Evolutionary conservation across 768 basidiomycete species (phyloP), one percentile per base, ranked within the genome.

Genomic region (Chalciporus chontae): DNA sequence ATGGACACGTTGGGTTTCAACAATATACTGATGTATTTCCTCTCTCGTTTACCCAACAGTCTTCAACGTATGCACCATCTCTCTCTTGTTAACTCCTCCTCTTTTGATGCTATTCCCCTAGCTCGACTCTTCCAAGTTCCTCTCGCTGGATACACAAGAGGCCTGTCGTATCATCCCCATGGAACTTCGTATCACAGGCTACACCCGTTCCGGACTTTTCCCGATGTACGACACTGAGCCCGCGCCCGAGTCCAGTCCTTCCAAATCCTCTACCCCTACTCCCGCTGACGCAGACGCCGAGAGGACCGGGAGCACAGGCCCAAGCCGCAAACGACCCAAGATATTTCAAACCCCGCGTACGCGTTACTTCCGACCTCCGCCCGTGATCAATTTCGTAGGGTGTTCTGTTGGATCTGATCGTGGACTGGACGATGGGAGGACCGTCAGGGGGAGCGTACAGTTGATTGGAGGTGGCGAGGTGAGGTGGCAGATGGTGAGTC

Each of bases 111-210:
- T 37, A 4, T n/a, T 3, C 17, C 21, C 17, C 37, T 9, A 67
- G 67, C 56, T 69, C 34, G 60, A 57, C 40, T 34, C 46, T 48
- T 29, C 43, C 19, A 66, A 69, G 26, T 75, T 72, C 56, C 55
- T 58, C 31, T 60, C 67, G 13, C 50, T 62, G 17, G 52, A 53
- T 3, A 56, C 69, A 3, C 61, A 68, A 52, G 80, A 80, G 63
- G 78, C 73, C 2, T 73, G 73, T 44, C 73, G 75, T n/a, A 73
- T 81, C 43, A 77, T 83, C 38, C 78, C 80, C 2, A 66, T 80
- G 67, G 72, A 70, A 17, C 47, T 83, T n/a, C 71, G 68, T 10
- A 61, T 77, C 32, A 54, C 61, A 0, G 67, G 71, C 7, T 78
- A 76, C 44, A 68, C 69, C 0, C 59, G 62, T 18, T 56, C 61